Conservation (phyloP, 2,329 filamentous ascomycete genomes). For the Cercospora zeina region DNA sequence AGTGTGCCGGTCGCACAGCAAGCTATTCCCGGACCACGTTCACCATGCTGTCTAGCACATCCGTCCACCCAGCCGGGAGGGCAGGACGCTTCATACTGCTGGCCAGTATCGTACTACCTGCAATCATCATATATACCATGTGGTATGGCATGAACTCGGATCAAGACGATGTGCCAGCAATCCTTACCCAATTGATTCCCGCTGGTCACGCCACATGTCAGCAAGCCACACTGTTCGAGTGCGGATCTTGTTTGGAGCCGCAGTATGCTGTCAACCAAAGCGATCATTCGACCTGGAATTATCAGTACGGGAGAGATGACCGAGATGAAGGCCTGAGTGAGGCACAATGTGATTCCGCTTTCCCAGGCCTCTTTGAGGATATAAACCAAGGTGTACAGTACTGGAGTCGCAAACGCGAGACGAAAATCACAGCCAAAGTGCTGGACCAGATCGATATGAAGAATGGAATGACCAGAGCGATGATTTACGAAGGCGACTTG, state of each 20-base stretch:
- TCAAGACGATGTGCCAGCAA: constrained; percentile 26
- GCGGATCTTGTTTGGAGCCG: constrained; percentile 26
- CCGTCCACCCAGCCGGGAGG: constrained; percentile 13
- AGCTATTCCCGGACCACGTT: neutral
- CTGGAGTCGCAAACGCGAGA: constrained; percentile 27
- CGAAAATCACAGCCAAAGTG: constrained; percentile 23
- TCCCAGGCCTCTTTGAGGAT: constrained; percentile 39
- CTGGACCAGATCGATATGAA: constrained; percentile 26
- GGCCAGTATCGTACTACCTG: constrained; percentile 14
- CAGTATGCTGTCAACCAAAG: constrained; percentile 19
- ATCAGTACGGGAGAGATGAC: constrained; percentile 23
- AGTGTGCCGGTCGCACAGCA: neutral
- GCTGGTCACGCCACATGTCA: constrained; percentile 29
- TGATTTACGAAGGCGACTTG: constrained; percentile 42
- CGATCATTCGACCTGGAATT: constrained; percentile 22
- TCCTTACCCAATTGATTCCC: constrained; percentile 30
- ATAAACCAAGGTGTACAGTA: constrained; percentile 33
- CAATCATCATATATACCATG: constrained; percentile 21
- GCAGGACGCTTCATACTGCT: constrained; percentile 20
- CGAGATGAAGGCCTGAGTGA: constrained; percentile 26
- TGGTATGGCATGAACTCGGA: constrained; percentile 32
- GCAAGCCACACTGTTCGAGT: constrained; percentile 27
- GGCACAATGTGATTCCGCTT: constrained; percentile 36
- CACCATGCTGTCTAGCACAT: constrained; percentile 12
- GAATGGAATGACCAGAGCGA: constrained; percentile 34